A percentile compares a stretch with the other conserved stretches of the same genome.
Conservation (phyloP, 306 rosid species). For the Coriaria nepalensis region DNA sequence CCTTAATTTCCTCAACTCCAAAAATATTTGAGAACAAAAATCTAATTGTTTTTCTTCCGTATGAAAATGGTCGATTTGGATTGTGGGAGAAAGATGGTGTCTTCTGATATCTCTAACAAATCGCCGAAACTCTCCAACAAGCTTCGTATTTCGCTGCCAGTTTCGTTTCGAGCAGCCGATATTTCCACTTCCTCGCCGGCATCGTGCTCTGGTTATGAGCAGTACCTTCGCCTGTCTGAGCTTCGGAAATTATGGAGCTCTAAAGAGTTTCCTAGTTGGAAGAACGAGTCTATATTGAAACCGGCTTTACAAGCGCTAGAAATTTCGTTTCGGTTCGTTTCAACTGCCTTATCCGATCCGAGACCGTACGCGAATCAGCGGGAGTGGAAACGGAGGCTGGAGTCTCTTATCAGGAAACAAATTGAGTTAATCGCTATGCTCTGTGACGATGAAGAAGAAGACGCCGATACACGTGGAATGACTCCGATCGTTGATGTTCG, state of each 20-base stretch:
- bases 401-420: constrained; percentile 42
- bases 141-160: constrained; percentile 24
- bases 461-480: constrained; percentile 1
- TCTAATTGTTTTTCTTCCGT: not conserved
- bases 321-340: constrained; percentile 61
- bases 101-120: constrained; percentile 36
- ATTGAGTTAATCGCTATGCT: constrained; percentile 5
- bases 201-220: constrained; percentile 49
- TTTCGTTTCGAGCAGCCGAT: constrained; percentile 29
- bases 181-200: constrained; percentile 38
- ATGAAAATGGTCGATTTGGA: constrained; percentile 57
- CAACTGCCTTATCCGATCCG: constrained; percentile 53
- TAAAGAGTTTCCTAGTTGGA: constrained; percentile 47
- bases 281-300: constrained; percentile 49
- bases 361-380: constrained; percentile 52
- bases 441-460: not conserved
- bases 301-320: constrained; percentile 73
- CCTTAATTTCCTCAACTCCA: not conserved
- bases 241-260: constrained; percentile 51
- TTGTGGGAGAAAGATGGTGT: constrained; percentile 53
- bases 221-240: constrained; percentile 58
- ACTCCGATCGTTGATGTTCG: not conserved
- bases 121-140: constrained; percentile 44
- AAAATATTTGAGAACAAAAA: not conserved
- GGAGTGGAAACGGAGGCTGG: constrained; percentile 59